phyloP scores from a whole-genome alignment of 2,329 filamentous ascomycete species.

The Magnaporthiopsis incrustans region DNA sequence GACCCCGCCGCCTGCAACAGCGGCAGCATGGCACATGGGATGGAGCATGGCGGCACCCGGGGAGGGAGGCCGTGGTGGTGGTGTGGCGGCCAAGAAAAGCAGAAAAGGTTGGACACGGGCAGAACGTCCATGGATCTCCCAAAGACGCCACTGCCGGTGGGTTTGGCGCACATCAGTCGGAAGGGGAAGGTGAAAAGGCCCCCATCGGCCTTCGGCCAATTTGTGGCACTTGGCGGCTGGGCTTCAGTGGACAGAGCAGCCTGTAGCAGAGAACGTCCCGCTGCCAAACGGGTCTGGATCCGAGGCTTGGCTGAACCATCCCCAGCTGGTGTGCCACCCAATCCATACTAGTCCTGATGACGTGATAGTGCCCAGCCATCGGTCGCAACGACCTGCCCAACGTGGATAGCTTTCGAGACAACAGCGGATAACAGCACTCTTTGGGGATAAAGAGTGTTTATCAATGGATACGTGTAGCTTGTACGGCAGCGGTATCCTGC shows the following conservation, averaged over 20 bases:
- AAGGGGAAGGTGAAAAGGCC: conserved; percentile 4
- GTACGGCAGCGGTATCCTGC: too few species aligned
- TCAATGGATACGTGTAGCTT: too few species aligned
- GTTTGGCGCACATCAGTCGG: conserved; percentile 5
- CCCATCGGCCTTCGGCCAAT: not conserved
- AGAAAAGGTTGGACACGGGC: not conserved
- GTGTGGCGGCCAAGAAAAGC: not conserved
- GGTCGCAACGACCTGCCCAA: not conserved
- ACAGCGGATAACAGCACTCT: too few species aligned
- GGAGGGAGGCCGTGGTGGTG: not conserved
- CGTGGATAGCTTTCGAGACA: not conserved
- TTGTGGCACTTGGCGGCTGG: not conserved
- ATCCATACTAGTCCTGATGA: not conserved
- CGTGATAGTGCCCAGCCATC: not conserved
- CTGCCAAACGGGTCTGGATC: not conserved
- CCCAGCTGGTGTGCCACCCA: not conserved
- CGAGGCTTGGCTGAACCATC: not conserved
- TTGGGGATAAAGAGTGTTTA: too few species aligned
- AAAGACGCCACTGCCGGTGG: not conserved
- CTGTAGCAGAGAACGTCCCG: too few species aligned
- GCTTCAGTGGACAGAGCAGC: too few species aligned
- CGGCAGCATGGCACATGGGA: not conserved
- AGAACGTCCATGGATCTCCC: not conserved
- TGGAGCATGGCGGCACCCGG: not conserved
- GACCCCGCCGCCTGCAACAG: not conserved